Percentiles rank a stretch among this genome's conserved stretches.
phyloP scores from a whole-genome alignment of 164 flowering plant species.

The Euptelea pleiosperma region DNA sequence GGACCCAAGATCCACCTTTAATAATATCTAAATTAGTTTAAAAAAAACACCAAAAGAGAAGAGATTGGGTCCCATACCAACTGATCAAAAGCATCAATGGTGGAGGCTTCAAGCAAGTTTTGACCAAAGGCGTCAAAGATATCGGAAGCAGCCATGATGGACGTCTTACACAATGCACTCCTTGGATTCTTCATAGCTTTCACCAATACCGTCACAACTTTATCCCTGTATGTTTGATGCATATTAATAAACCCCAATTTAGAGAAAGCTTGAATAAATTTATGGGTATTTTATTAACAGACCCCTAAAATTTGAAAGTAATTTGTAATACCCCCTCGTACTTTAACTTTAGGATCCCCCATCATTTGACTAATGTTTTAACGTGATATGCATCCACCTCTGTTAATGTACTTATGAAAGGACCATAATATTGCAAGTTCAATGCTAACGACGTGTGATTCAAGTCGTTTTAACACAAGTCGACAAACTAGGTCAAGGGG shows the following conservation, averaged over 20 bases:
- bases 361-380: too few species aligned
- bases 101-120: constrained; percentile 40
- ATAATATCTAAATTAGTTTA: too few species aligned
- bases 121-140: constrained; percentile 64
- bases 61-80: constrained; percentile 61
- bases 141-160: constrained; percentile 91
- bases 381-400: background rate
- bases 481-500: too few species aligned
- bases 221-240: constrained; percentile 44
- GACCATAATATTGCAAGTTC: too few species aligned
- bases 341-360: background rate
- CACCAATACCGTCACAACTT: constrained; percentile 52
- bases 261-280: background rate
- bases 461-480: background rate
- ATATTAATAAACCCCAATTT: background rate
- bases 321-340: background rate
- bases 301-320: too few species aligned
- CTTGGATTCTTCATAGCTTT: constrained; percentile 95
- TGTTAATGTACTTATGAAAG: too few species aligned
- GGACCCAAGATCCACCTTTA: too few species aligned
- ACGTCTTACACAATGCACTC: constrained; percentile 85
- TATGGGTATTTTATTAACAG: background rate
- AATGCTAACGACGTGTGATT: too few species aligned
- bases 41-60: background rate
- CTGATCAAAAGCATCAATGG: constrained; percentile 52